Conservation (phyloP, 2,329 filamentous ascomycete species). For the Phaeophleospora eucalypticola region DNA sequence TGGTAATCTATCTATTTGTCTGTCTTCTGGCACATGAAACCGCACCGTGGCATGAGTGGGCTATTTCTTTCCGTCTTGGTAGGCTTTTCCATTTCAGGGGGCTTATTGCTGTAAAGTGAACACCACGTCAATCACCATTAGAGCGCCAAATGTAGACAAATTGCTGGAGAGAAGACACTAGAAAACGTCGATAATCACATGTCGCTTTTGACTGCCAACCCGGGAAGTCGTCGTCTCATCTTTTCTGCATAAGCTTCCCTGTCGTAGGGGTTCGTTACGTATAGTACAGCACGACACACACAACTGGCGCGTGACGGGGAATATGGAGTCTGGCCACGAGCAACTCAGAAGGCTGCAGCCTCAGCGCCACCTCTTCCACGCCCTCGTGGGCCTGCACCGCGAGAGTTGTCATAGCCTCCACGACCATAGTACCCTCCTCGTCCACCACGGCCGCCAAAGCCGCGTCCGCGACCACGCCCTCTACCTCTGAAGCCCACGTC, state of each 20-base stretch:
- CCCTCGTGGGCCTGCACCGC: constrained; percentile 12
- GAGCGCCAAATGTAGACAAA: no score
- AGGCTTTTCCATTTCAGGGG: no score
- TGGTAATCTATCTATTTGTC: no score
- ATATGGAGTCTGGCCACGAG: constrained; percentile 1
- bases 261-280: constrained; percentile 7
- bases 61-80: no score
- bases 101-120: no score
- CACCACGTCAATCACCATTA: no score
- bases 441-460: constrained; percentile 48
- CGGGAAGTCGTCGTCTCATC: constrained; percentile 1
- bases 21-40: no score
- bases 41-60: no score
- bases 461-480: constrained; percentile 75
- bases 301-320: constrained; percentile 3
- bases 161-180: no score
- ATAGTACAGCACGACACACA: constrained; percentile 9
- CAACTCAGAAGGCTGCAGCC: constrained; percentile 13
- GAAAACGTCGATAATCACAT: constrained; percentile 1
- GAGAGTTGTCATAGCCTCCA: constrained; percentile 15
- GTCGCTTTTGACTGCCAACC: neutral
- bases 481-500: constrained; percentile 70
- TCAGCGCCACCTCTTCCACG: constrained; percentile 20
- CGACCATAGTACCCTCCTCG: constrained; percentile 12
- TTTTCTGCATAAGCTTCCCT: constrained; percentile 6